Evolutionary conservation across 116 monocot species (phyloP).

Genomic region (Trichopus zeylanicus): DNA sequence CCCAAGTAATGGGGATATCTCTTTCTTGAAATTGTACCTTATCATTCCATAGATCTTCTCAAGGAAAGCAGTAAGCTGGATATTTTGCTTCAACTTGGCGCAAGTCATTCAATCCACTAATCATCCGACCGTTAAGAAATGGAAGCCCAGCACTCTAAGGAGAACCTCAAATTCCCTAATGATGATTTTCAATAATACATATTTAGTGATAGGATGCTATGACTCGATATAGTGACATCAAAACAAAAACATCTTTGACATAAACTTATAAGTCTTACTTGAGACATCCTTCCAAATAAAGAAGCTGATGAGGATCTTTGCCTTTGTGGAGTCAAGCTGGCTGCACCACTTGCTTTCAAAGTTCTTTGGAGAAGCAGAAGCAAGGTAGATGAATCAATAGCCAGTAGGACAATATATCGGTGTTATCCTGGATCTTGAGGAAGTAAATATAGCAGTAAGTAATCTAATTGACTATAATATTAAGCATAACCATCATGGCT

Average conservation of each 20-base stretch:
- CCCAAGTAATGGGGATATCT: slow-evolving; percentile 50
- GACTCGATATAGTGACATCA: no score
- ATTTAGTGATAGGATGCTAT: no score
- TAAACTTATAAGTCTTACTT: slow-evolving; percentile 23
- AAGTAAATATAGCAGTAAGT: not conserved
- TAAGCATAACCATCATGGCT: no score
- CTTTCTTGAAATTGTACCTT: slow-evolving; percentile 66
- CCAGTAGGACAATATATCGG: slow-evolving; percentile 54
- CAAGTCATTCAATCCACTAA: slow-evolving; percentile 33
- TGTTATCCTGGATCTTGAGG: slow-evolving; percentile 28
- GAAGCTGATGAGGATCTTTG: slow-evolving; percentile 46
- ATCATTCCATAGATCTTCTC: slow-evolving; percentile 87
- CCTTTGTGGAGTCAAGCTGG: slow-evolving; percentile 36
- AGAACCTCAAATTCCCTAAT: slow-evolving; percentile 46
- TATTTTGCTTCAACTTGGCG: slow-evolving; percentile 76
- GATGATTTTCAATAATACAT: not conserved
- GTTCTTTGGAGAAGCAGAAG: slow-evolving; percentile 51
- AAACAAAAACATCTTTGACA: not conserved
- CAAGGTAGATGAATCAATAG: slow-evolving; percentile 63
- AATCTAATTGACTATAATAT: not conserved
- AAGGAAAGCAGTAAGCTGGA: slow-evolving; percentile 68
- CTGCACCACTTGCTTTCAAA: slow-evolving; percentile 52
- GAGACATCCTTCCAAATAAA: slow-evolving; percentile 60
- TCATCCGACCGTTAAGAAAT: slow-evolving; percentile 30
- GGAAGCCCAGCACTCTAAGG: slow-evolving; percentile 33